These are phyloP conservation scores for Schizochytrium sp. DNA, from an alignment of 108 stramenopile genomes.

Conservation along the genomic window DNA sequence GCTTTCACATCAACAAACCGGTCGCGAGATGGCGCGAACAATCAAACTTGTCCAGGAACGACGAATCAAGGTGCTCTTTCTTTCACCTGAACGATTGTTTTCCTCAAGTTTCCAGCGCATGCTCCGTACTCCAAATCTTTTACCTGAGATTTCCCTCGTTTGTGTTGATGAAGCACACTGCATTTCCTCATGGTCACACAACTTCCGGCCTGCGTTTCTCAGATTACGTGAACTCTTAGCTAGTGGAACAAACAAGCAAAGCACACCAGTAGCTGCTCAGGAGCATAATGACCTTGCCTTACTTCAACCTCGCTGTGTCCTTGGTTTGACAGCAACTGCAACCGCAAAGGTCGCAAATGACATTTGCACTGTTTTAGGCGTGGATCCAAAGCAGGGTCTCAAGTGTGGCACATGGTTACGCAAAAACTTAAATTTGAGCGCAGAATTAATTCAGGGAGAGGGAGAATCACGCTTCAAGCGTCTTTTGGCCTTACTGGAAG, in stretches of 20 bases:
- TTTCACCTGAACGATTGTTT: conserved; percentile 90
- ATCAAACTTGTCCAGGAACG: conserved; percentile 83
- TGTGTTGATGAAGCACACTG: conserved; percentile 96
- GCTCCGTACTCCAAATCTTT: conserved; percentile 76
- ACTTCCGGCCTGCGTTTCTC: conserved; percentile 93
- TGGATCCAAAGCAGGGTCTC: not conserved
- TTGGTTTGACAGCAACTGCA: conserved; percentile 40
- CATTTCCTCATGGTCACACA: conserved; percentile 93
- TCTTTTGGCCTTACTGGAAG: not conserved
- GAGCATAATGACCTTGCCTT: conserved; percentile 19
- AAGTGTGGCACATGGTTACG: conserved; percentile 25
- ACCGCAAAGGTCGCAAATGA: not conserved
- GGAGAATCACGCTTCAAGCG: conserved; percentile 1
- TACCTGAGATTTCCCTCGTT: conserved; percentile 81
- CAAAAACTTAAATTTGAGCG: not conserved
- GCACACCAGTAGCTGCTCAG: not conserved
- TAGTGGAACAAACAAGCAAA: not conserved
- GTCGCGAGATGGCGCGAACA: conserved; percentile 82
- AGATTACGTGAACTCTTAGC: conserved; percentile 80
- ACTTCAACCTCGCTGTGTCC: conserved; percentile 43
- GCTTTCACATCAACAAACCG: conserved; percentile 73
- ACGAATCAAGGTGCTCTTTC: conserved; percentile 87
- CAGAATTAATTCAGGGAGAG: not conserved
- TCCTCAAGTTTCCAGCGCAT: conserved; percentile 90
- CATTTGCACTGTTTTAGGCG: conserved; percentile 3